These are phyloP conservation scores for Paxillus involutus DNA, from an alignment of 768 basidiomycete species.

Conservation along the genomic window DNA sequence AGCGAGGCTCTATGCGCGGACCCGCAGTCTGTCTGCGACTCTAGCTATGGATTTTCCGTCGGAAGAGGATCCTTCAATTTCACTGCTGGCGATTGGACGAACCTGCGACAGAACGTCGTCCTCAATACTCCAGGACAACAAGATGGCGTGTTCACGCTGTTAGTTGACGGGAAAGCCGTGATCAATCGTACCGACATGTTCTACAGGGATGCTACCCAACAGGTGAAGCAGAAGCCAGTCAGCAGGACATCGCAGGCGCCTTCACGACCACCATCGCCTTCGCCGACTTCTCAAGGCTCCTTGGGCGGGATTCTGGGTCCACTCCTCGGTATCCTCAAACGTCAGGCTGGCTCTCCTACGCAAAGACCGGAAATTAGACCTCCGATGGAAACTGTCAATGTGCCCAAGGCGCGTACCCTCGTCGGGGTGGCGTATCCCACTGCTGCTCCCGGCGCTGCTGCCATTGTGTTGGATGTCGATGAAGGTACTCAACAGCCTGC, in stretches of 20 bases:
- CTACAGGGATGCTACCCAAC: conserved; percentile 49
- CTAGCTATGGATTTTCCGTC: conserved; percentile 70
- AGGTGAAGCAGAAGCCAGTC: neutral
- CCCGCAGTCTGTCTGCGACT: conserved; percentile 60
- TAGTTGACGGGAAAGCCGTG: conserved; percentile 57
- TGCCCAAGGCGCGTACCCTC: neutral
- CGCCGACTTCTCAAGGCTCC: neutral
- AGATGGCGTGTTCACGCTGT: conserved; percentile 64
- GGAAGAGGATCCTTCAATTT: conserved; percentile 73
- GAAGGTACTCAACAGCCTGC: conserved; percentile 22
- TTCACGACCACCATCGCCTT: neutral
- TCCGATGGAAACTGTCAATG: neutral
- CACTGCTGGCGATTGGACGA: conserved; percentile 66
- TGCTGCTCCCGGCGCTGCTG: neutral
- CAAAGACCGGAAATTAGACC: neutral
- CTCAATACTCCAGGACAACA: conserved; percentile 74
- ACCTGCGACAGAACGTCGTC: conserved; percentile 61
- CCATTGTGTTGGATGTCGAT: neutral
- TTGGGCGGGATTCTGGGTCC: conserved; percentile 7
- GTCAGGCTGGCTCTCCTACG: neutral
- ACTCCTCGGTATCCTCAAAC: conserved; percentile 3
- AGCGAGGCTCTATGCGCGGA: conserved; percentile 56
- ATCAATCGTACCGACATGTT: conserved; percentile 58
- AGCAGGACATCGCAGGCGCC: neutral
- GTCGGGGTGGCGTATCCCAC: neutral